Evolutionary conservation across 2,329 filamentous ascomycete genomes (phyloP), one percentile per base, ranked within the genome.

Genomic region (Beauveria sp.): DNA sequence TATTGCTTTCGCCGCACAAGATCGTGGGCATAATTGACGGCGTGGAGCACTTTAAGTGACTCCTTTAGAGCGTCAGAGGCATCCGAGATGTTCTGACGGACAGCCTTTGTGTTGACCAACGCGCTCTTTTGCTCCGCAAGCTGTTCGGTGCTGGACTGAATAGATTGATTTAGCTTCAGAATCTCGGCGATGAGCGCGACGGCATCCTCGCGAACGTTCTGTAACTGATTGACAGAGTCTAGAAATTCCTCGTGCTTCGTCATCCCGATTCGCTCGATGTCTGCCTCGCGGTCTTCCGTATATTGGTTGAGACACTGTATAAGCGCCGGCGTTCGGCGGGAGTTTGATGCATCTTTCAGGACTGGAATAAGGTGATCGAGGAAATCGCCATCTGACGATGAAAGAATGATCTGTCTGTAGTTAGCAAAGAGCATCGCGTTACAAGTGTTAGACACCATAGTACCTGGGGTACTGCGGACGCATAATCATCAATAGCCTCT

Each of bases 241-340:
- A 98, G 88, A 71, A 99, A 99, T 70, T 97, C 95, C 71, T 98
- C 93, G 70, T 99, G 95, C 69, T 97, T 96, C 12, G 90, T 93
- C 69, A 96, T 87, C 68, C 95, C 96, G 68, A 98, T 96, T 24
- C 86, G 86, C 76, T 99, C 95, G 66, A 99, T 98, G 69, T 98
- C 93, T 16, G 84, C 77, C 74, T 99, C 95, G 64, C 93, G 88
- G 52, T 95, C 90, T 67, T 88, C 87, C 40, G 93, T 90, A 74
- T 96, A 96, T 67, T 88, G 86, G 14, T 65, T 70, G 26, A 77
- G 81, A 64, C 89, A 89, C 68, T 93, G 88, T 54, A 92, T 85
- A 46, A 99, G 82, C 63, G 87, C 85, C 45, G 81, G 81, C 7
- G 88, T 88, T 69, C 90, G 83, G 71, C 90, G 88, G 61, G 90